Conservation (phyloP, 805 yeast genomes). For the Suhomyces sp. region DNA sequence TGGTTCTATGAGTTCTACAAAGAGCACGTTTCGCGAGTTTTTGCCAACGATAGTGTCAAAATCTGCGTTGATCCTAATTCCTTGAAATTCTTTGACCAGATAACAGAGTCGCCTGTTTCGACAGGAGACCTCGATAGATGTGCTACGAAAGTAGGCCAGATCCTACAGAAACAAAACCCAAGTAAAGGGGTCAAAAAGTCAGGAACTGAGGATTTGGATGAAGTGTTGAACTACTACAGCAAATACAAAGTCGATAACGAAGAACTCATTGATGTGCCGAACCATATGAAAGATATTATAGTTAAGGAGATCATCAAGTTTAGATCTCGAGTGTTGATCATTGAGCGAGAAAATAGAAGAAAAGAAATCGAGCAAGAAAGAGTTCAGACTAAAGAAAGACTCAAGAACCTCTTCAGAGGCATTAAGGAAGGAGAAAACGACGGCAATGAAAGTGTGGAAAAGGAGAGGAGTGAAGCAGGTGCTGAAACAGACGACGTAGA, state of each 20-base stretch:
- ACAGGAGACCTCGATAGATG: neutral
- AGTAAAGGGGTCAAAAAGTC: conserved; percentile 14
- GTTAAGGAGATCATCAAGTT: conserved; percentile 54
- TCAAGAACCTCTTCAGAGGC: conserved; percentile 45
- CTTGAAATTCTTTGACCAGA: neutral
- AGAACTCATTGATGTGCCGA: conserved; percentile 58
- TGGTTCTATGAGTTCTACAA: conserved; percentile 12
- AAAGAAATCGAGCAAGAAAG: conserved; percentile 49
- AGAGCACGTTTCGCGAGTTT: neutral
- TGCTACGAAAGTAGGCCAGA: conserved; percentile 1
- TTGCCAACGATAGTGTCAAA: neutral
- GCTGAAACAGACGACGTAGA: neutral
- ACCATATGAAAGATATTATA: conserved; percentile 49
- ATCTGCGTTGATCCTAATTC: neutral
- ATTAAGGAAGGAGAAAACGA: conserved; percentile 11
- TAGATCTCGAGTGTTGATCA: conserved; percentile 50
- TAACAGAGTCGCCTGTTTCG: neutral
- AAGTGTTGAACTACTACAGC: conserved; percentile 33
- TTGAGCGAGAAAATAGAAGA: conserved; percentile 51
- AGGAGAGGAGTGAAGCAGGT: neutral
- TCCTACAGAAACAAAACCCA: conserved; percentile 8
- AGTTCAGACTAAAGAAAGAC: conserved; percentile 44
- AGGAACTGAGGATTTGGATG: conserved; percentile 36
- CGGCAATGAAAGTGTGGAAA: neutral
- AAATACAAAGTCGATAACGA: conserved; percentile 53